Base-by-base conservation (phyloP, 305 asterid species). In the Fraxinus floribunda region DNA sequence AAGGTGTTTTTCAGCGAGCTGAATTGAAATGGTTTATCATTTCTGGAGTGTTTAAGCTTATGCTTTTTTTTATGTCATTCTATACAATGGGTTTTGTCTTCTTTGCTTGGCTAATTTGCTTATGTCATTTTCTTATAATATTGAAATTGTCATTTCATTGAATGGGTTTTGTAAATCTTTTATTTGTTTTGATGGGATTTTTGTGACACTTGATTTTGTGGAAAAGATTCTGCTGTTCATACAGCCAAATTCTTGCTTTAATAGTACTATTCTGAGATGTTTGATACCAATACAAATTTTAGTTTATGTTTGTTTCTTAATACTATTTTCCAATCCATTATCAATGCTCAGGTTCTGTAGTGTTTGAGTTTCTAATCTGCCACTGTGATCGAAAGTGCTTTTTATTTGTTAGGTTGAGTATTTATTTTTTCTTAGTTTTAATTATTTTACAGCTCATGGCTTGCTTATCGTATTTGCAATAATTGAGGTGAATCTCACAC, bases 401-500 rank as follows among this genome's bases (percentile, higher is more conserved):
- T 44, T 72, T 10, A 78, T 16, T 5, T 55, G 78, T 52, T 66
- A 34, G 9, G 39, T 79, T 44, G 79, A 18, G 71, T 39, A 38
- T 49, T 22, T 73, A 76, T 64, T 83, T 36, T 52, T 75, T 72
- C 60, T 79, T 49, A 52, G 76, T 82, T 39, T 49, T 41, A 24
- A 18, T n/a, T 70, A 76, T 83, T 82, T 57, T 41, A 52, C 83
- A 81, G 82, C 83, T 79, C 62, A 75, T 75, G 78, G 39, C 22
- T 78, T 79, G 38, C 76, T 80, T 68, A 76, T 74, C 55, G 55
- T 38, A 30, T 62, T 60, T 38, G 18, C 46, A 34, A 75, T 78
- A 32, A 30, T 44, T 68, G 57, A 79, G 38, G 77, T 6, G 57
- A 70, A 71, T 71, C 13, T 41, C 3, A 82, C 71, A 78, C 44